Evolutionary conservation across 2,329 filamentous ascomycete genomes (phyloP).

Genomic region (Aureobasidium uvarum): DNA sequence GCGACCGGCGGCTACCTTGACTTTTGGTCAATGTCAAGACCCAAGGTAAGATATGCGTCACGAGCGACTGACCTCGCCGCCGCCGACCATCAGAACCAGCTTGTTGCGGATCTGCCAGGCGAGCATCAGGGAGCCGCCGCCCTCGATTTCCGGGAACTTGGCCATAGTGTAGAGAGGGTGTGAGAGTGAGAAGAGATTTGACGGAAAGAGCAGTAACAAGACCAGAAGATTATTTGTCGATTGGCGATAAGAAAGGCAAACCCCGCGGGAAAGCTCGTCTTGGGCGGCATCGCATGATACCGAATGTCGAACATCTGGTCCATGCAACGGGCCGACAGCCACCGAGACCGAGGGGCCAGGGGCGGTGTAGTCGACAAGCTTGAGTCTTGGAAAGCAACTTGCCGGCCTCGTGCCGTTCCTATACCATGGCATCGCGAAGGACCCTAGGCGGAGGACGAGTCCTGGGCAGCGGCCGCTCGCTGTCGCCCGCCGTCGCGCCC

Average conservation of each 20-base stretch:
- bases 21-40: slow-evolving; percentile 40
- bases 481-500: slow-evolving; percentile 59
- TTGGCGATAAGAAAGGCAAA: slow-evolving; percentile 20
- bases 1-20: slow-evolving; percentile 87
- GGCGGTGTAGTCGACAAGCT: slow-evolving; percentile 16
- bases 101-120: slow-evolving; percentile 95
- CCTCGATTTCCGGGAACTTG: slow-evolving; percentile 74
- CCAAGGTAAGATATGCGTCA: slow-evolving; percentile 25
- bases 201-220: background rate
- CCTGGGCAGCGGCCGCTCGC: slow-evolving; percentile 78
- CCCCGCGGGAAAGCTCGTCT: slow-evolving; percentile 1
- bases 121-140: slow-evolving; percentile 87
- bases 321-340: slow-evolving; percentile 21
- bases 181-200: background rate
- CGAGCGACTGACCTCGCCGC: slow-evolving; percentile 72
- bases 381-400: background rate
- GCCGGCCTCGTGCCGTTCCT: slow-evolving; percentile 22
- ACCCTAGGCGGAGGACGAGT: slow-evolving; percentile 85
- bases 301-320: background rate
- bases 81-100: slow-evolving; percentile 86
- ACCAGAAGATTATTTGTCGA: slow-evolving; percentile 2
- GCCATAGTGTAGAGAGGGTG: slow-evolving; percentile 44
- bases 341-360: background rate
- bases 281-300: slow-evolving; percentile 1
- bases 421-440: slow-evolving; percentile 74